Evolutionary conservation across 352 stramenopile genomes (phyloP).

Genomic region (Pythium sukuiense): DNA sequence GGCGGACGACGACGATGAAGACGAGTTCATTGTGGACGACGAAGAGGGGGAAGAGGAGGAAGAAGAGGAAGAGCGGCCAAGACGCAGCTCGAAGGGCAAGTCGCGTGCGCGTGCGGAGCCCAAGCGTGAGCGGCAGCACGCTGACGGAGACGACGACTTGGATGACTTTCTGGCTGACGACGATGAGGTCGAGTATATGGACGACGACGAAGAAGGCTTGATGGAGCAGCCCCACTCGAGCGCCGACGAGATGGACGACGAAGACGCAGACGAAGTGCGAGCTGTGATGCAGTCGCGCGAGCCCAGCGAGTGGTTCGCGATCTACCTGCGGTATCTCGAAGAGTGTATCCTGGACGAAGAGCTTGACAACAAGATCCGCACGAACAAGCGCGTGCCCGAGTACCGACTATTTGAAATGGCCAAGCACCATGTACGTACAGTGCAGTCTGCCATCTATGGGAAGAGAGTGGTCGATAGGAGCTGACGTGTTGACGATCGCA

Average conservation of each 20-base stretch:
- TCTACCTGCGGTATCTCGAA: constrained; percentile 84
- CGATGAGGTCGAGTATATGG: constrained; percentile 87
- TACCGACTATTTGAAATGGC: constrained; percentile 60
- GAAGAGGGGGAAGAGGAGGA: constrained; percentile 23
- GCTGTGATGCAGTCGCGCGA: constrained; percentile 54
- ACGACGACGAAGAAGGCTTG: constrained; percentile 74
- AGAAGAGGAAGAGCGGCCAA: constrained; percentile 12
- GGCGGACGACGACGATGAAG: constrained; percentile 32
- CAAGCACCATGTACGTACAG: constrained; percentile 53
- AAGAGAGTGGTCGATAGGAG: neutral
- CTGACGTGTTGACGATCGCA: constrained; percentile 19
- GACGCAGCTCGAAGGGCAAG: neutral
- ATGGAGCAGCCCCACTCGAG: constrained; percentile 54
- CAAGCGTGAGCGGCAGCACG: constrained; percentile 36
- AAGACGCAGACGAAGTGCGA: constrained; percentile 41
- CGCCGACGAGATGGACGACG: constrained; percentile 37
- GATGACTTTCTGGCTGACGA: constrained; percentile 82
- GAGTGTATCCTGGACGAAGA: constrained; percentile 60
- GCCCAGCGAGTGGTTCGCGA: constrained; percentile 76
- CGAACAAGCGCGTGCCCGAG: constrained; percentile 26
- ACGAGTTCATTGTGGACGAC: constrained; percentile 38
- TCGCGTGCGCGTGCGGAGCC: neutral
- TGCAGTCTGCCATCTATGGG: no score
- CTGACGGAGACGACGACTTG: constrained; percentile 62
- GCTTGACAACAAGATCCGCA: constrained; percentile 61